A percentile compares a stretch with the other conserved stretches of the same genome.
These are phyloP conservation scores for Aspergillus baeticus DNA, from an alignment of 495 filamentous ascomycete species.

Conservation along the genomic window DNA sequence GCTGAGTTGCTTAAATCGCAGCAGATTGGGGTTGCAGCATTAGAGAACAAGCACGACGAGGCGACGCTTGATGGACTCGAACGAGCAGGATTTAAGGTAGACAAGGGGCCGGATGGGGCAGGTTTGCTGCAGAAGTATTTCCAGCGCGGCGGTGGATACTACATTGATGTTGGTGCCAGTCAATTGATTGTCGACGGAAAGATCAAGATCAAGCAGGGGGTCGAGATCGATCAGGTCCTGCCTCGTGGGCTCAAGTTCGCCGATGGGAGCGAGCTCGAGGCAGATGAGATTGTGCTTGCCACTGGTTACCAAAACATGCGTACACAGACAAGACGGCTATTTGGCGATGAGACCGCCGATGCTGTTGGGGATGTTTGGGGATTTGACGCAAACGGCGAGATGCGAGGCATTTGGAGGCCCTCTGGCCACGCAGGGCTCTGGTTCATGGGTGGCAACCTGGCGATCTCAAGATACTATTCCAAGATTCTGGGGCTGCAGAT, in stretches of 20 bases:
- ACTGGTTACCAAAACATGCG: slow-evolving; percentile 68
- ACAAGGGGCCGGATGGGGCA: not conserved
- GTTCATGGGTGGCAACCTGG: slow-evolving; percentile 78
- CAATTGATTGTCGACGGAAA: not conserved
- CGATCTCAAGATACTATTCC: slow-evolving; percentile 68
- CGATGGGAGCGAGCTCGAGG: not conserved
- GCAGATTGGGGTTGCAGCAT: not conserved
- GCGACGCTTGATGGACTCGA: not conserved
- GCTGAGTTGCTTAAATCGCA: not conserved
- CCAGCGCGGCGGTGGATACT: not conserved
- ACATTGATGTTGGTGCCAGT: not conserved
- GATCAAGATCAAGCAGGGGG: not conserved
- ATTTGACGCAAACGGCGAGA: slow-evolving; percentile 73
- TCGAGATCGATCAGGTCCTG: not conserved
- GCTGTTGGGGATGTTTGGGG: slow-evolving; percentile 72
- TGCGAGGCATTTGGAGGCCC: slow-evolving; percentile 62
- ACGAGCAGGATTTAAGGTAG: not conserved
- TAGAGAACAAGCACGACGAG: not conserved
- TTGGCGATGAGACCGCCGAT: slow-evolving; percentile 69
- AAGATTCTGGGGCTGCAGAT: slow-evolving; percentile 72
- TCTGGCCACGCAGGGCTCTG: slow-evolving; percentile 77
- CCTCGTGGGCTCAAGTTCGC: not conserved
- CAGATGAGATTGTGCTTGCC: not conserved
- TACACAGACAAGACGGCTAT: slow-evolving; percentile 54
- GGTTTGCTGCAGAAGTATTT: not conserved